These are phyloP conservation scores for Cornus controversa DNA, from an alignment of 148 eudicot genomes.

Conservation along the genomic window DNA sequence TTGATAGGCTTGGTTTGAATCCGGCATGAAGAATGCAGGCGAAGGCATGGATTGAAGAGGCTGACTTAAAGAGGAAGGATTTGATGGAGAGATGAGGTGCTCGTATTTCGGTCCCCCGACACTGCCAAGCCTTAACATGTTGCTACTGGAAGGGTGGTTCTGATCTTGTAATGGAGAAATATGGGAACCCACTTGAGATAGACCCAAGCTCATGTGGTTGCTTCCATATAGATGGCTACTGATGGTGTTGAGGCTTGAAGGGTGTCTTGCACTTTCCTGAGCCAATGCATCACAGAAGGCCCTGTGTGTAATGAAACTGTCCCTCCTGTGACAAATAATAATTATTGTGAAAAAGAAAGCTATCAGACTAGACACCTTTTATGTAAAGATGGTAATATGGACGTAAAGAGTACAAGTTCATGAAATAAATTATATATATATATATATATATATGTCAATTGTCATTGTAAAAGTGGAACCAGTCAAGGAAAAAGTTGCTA, in stretches of 20 bases:
- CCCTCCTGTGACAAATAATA: slow-evolving; percentile 38
- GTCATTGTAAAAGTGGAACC: background rate
- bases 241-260: slow-evolving; percentile 31
- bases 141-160: slow-evolving; percentile 5
- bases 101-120: slow-evolving; percentile 11
- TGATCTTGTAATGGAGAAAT: slow-evolving; percentile 6
- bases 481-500: background rate
- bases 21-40: slow-evolving; percentile 16
- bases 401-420: background rate
- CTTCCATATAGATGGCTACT: slow-evolving; percentile 35
- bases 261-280: slow-evolving; percentile 60
- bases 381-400: background rate
- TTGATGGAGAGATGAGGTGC: slow-evolving; percentile 5
- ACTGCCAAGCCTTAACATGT: slow-evolving; percentile 19
- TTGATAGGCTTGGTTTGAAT: slow-evolving; percentile 19
- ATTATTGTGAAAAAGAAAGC: background rate
- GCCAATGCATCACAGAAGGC: slow-evolving; percentile 75
- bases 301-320: slow-evolving; percentile 70
- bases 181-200: slow-evolving; percentile 18
- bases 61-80: background rate
- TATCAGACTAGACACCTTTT: background rate
- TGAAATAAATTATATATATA: too few species aligned
- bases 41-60: slow-evolving; percentile 9
- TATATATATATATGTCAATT: background rate
- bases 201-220: slow-evolving; percentile 14